Conservation (phyloP, 2,329 filamentous ascomycete species). For the Pyricularia grisea region DNA sequence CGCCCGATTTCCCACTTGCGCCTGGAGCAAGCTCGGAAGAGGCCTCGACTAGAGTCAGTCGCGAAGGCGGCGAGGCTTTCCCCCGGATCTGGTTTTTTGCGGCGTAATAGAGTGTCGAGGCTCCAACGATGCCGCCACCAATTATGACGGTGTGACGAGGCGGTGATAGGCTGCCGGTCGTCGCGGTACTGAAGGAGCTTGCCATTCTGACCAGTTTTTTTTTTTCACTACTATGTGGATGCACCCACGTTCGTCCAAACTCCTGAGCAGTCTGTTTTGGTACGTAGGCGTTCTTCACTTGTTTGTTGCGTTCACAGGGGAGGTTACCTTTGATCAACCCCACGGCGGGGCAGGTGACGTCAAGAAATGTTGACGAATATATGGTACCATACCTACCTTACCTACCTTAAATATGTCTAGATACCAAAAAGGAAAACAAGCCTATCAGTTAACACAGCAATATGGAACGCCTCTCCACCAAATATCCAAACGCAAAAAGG, state of each 20-base stretch:
- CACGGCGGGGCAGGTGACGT: background rate
- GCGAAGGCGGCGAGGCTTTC: conserved; percentile 55
- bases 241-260: background rate
- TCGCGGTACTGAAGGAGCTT: background rate
- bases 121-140: conserved; percentile 61
- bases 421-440: background rate
- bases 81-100: conserved; percentile 31
- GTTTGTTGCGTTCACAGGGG: background rate
- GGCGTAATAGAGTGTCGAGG: conserved; percentile 65
- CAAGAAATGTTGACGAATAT: background rate
- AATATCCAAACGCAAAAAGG: background rate
- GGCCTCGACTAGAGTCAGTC: conserved; percentile 37
- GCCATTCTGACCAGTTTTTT: background rate
- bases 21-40: conserved; percentile 55
- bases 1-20: conserved; percentile 65
- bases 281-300: background rate
- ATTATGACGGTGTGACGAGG: conserved; percentile 47
- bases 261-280: background rate
- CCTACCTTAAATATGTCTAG: too few relatives aligned
- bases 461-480: background rate
- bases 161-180: background rate
- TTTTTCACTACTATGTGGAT: background rate
- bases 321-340: background rate
- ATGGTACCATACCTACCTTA: too few relatives aligned
- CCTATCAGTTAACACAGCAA: background rate